These are phyloP conservation scores for Solanum verrucosum DNA, from an alignment of 257 asterid species.

Conservation along the genomic window DNA sequence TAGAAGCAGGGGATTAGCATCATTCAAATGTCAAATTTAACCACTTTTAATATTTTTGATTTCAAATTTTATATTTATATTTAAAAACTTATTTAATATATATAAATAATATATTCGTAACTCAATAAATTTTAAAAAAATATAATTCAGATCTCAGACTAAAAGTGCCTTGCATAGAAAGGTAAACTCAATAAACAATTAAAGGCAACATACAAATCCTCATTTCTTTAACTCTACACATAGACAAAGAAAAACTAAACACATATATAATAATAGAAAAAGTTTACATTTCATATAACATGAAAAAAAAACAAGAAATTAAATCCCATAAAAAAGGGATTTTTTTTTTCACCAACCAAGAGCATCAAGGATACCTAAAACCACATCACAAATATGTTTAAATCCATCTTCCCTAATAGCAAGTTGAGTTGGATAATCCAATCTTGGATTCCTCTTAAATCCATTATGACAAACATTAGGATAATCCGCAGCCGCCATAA, in stretches of 20 bases:
- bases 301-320: not conserved
- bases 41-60: too few species aligned
- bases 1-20: too few species aligned
- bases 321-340: not conserved
- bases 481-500: constrained; percentile 82
- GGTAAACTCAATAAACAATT: not conserved
- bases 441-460: constrained; percentile 32
- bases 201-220: too few species aligned
- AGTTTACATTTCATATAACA: not conserved
- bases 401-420: constrained; percentile 56
- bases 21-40: too few species aligned
- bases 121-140: too few species aligned
- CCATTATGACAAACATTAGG: constrained; percentile 61
- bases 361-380: constrained; percentile 54
- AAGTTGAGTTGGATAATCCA: constrained; percentile 51
- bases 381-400: constrained; percentile 71
- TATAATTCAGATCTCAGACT: too few species aligned
- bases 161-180: too few species aligned
- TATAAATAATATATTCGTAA: too few species aligned
- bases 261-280: not conserved
- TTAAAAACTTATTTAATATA: too few species aligned
- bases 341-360: constrained; percentile 17
- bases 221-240: not conserved
- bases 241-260: not conserved
- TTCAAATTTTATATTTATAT: too few species aligned